A percentile compares a stretch with the other conserved stretches of the same genome.
Conservation (phyloP, 2,329 filamentous ascomycete genomes). For the Trichophyton rubrum region DNA sequence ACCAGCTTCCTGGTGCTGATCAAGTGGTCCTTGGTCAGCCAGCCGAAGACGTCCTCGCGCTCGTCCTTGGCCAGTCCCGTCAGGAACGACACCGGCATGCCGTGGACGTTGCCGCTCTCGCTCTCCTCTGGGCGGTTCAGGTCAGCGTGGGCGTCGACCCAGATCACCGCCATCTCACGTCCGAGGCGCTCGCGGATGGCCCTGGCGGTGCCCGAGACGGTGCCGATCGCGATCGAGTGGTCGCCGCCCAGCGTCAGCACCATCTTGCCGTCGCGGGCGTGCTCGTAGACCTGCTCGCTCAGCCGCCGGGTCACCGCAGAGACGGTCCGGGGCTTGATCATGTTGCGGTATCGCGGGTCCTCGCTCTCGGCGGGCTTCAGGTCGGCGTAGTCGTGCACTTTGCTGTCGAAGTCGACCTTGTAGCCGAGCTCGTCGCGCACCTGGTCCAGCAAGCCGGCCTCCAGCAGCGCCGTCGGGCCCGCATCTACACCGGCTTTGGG, state of each 20-base stretch:
- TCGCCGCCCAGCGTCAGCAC: conserved; percentile 91
- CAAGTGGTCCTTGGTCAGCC: conserved; percentile 53
- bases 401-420: conserved; percentile 69
- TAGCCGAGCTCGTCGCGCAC: conserved; percentile 78
- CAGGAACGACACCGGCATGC: conserved; percentile 91
- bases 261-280: conserved; percentile 70
- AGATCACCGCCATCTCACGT: conserved; percentile 85
- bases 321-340: conserved; percentile 86
- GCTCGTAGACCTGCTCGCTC: conserved; percentile 71
- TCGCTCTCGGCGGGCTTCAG: conserved; percentile 45
- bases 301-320: conserved; percentile 73
- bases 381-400: conserved; percentile 70
- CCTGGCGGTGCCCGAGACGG: conserved; percentile 73
- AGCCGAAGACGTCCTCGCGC: conserved; percentile 71
- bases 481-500: conserved; percentile 86
- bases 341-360: conserved; percentile 68
- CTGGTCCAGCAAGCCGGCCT: conserved; percentile 73
- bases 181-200: conserved; percentile 69
- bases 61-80: conserved; percentile 71
- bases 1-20: conserved; percentile 73
- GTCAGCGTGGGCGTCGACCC: conserved; percentile 96
- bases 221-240: conserved; percentile 92
- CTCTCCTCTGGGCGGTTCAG: conserved; percentile 93
- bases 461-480: conserved; percentile 76
- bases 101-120: conserved; percentile 86